phyloP scores from a whole-genome alignment of 1,139 yeast species.

The Casaregolazyma lundiana region DNA sequence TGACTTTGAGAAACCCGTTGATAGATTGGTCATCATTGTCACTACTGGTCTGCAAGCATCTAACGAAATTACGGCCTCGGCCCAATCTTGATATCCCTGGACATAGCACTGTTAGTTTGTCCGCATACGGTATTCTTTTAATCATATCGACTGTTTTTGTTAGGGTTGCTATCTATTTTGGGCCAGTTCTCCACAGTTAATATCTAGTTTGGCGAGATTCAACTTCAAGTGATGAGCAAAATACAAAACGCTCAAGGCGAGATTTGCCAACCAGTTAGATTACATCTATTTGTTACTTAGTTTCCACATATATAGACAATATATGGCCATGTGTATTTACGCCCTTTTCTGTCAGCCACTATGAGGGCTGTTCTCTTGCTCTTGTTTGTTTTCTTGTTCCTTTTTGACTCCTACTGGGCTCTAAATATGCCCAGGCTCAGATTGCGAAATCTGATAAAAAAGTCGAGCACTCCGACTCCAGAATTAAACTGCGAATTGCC shows the following conservation, averaged over 20 bases:
- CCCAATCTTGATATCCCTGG: too few species aligned
- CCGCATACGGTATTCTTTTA: too few species aligned
- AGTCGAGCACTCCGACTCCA: not conserved
- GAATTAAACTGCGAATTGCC: too few species aligned
- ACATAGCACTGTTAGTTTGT: too few species aligned
- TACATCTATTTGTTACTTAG: not conserved
- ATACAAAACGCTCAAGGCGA: not conserved
- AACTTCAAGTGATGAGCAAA: not conserved
- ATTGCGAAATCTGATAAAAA: not conserved
- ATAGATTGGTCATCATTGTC: constrained; percentile 8
- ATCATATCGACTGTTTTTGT: too few species aligned
- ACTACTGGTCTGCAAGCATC: not conserved
- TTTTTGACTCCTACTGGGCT: constrained; percentile 1
- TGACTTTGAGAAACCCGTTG: constrained; percentile 11
- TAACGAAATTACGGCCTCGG: not conserved
- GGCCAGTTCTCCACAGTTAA: not conserved
- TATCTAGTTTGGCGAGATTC: too few species aligned
- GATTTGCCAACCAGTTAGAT: not conserved
- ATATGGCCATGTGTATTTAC: not conserved
- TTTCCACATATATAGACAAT: not conserved
- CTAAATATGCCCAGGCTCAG: not conserved
- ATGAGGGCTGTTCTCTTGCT: constrained; percentile 1
- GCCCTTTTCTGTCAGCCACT: not conserved
- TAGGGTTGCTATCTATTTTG: too few species aligned
- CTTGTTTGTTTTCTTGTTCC: not conserved